These are phyloP conservation scores for Pugionium cornutum DNA, from an alignment of 345 rosid genomes.

Conservation along the genomic window DNA sequence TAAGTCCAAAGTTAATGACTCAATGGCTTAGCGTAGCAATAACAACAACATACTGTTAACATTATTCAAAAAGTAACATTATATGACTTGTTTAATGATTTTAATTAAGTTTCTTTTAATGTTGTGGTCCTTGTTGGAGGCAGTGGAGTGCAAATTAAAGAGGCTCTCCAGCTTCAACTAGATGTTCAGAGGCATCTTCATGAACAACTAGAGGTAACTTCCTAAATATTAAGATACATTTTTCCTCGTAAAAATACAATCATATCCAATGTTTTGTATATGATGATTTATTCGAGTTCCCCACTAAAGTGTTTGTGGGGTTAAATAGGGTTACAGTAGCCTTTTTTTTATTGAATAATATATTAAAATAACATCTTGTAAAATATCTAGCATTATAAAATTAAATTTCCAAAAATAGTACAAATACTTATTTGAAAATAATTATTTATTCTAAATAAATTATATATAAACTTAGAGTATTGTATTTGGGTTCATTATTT, in stretches of 20 bases:
- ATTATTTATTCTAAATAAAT: too few species aligned
- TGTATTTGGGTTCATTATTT: too few species aligned
- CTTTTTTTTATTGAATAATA: background rate
- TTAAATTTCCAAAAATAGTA: too few species aligned
- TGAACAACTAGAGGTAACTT: slow-evolving; percentile 84
- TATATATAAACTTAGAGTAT: too few species aligned
- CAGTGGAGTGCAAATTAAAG: slow-evolving; percentile 73
- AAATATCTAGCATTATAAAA: too few species aligned
- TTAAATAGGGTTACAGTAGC: background rate
- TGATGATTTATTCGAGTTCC: background rate
- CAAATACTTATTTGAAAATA: too few species aligned
- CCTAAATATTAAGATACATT: background rate
- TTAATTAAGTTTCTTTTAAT: background rate
- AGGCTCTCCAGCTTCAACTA: slow-evolving; percentile 76
- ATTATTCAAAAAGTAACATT: background rate
- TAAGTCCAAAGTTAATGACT: slow-evolving; percentile 24
- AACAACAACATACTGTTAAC: slow-evolving; percentile 7
- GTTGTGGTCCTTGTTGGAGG: slow-evolving; percentile 23
- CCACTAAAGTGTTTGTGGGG: background rate
- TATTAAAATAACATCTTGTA: too few species aligned
- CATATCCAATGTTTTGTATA: background rate
- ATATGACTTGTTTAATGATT: background rate
- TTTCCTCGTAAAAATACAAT: background rate
- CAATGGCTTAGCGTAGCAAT: slow-evolving; percentile 27
- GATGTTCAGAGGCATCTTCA: slow-evolving; percentile 92